A percentile compares a stretch with the other conserved stretches of the same genome.
Conservation (phyloP, 1,139 yeast species). For the Zhuliangozyma parablackwelliae region DNA sequence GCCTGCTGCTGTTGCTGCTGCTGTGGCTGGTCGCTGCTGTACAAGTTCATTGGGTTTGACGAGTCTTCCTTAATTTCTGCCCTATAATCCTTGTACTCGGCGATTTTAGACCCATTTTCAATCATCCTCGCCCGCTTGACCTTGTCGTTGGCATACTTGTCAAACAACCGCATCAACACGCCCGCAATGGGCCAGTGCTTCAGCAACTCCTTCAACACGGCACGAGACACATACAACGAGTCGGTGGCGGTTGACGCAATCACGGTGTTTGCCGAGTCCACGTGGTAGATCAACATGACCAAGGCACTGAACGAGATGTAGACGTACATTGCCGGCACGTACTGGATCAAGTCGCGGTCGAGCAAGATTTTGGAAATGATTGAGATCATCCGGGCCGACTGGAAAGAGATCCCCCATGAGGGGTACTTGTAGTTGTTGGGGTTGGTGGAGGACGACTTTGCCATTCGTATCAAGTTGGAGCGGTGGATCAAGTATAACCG, state of each 20-base stretch:
- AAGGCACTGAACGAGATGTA: conserved; percentile 65
- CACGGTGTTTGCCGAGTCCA: conserved; percentile 53
- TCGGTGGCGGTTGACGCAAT: conserved; percentile 60
- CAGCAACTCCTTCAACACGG: conserved; percentile 51
- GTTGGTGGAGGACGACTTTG: conserved; percentile 38
- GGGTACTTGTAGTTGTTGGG: conserved; percentile 59
- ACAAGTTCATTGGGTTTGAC: conserved; percentile 2
- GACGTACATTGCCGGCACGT: conserved; percentile 54
- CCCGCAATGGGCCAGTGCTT: conserved; percentile 44
- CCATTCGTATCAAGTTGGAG: conserved; percentile 58
- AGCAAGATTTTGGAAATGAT: conserved; percentile 58
- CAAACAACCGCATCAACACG: conserved; percentile 37
- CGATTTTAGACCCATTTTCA: conserved; percentile 35
- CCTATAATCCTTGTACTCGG: conserved; percentile 32
- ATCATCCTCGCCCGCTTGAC: conserved; percentile 42
- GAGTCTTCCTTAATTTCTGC: conserved; percentile 3
- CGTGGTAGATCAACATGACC: conserved; percentile 71
- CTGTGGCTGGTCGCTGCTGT: neutral
- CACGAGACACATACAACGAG: conserved; percentile 49
- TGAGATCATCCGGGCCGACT: conserved; percentile 78
- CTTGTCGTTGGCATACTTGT: conserved; percentile 45
- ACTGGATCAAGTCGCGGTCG: conserved; percentile 47
- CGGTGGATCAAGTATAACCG: conserved; percentile 69
- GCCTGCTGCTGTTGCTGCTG: conserved; percentile 2
- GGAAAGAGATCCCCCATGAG: conserved; percentile 82